These are phyloP conservation scores for Aspergillus uvarum DNA, from an alignment of 2,329 filamentous ascomycete species.

Conservation along the genomic window DNA sequence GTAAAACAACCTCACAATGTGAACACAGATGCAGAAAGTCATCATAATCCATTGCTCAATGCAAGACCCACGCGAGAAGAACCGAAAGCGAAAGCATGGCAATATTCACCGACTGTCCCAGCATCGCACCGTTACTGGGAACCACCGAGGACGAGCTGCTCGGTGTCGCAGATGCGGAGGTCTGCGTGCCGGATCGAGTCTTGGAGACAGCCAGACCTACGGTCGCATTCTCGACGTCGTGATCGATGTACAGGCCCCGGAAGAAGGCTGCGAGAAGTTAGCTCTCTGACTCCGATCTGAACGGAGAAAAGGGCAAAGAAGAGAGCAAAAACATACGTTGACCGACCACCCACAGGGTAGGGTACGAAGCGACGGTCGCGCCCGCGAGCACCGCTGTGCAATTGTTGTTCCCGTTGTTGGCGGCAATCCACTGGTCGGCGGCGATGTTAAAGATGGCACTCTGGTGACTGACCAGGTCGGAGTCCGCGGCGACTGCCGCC, in stretches of 20 bases:
- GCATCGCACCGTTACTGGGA: background rate
- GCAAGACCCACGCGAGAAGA: background rate
- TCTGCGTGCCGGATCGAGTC: background rate
- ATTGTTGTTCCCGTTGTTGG: too few species aligned
- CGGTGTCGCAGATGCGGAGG: background rate
- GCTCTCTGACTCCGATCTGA: too few species aligned
- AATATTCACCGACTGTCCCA: background rate
- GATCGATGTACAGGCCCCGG: slow-evolving; percentile 6
- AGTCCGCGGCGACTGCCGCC: background rate
- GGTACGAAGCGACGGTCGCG: too few species aligned
- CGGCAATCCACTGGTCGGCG: too few species aligned
- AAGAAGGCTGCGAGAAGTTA: background rate
- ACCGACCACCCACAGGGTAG: too few species aligned
- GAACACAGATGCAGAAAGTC: too few species aligned
- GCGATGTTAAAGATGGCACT: too few species aligned
- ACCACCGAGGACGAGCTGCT: background rate
- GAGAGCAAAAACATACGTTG: too few species aligned
- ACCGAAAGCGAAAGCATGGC: background rate
- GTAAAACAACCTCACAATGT: too few species aligned
- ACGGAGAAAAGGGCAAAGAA: too few species aligned
- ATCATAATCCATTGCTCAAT: background rate
- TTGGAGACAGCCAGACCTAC: background rate
- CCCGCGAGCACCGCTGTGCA: too few species aligned
- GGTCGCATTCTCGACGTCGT: slow-evolving; percentile 1
- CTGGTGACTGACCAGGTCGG: background rate